Evolutionary conservation across 176 grass and related monocot genomes (phyloP).

Genomic region (Carex scoparia): DNA sequence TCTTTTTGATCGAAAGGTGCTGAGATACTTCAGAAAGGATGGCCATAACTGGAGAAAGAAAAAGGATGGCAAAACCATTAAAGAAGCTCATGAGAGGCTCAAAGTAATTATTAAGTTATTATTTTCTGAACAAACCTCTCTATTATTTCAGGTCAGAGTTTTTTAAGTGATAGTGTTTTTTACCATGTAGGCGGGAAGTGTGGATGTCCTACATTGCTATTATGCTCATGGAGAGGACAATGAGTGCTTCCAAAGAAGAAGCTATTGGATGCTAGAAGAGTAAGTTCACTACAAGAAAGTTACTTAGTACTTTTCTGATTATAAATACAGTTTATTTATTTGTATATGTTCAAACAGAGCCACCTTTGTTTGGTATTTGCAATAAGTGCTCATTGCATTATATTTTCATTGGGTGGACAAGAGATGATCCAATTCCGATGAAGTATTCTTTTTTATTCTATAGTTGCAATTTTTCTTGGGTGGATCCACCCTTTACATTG

Average conservation of each 20-base stretch:
- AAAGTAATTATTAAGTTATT: slow-evolving; percentile 50
- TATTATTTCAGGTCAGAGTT: slow-evolving; percentile 16
- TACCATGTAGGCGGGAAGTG: slow-evolving; percentile 62
- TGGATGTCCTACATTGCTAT: slow-evolving; percentile 97
- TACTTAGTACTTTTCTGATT: neutral
- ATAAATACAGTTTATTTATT: neutral
- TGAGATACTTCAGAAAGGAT: slow-evolving; percentile 94
- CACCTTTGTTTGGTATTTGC: neutral
- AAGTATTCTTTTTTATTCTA: neutral
- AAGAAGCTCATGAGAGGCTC: slow-evolving; percentile 97
- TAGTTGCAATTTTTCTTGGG: neutral
- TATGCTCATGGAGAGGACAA: slow-evolving; percentile 98
- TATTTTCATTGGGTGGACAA: neutral
- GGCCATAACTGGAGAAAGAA: slow-evolving; percentile 98
- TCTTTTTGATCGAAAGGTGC: slow-evolving; percentile 94
- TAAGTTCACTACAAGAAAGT: slow-evolving; percentile 39
- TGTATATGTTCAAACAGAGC: neutral
- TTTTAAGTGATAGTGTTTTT: slow-evolving; percentile 21
- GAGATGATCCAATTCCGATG: neutral
- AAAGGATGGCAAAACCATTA: slow-evolving; percentile 81
- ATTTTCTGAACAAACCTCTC: neutral
- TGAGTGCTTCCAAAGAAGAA: slow-evolving; percentile 84
- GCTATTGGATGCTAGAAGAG: slow-evolving; percentile 98
- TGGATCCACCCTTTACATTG: neutral
- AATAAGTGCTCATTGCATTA: neutral